Conservation (phyloP, 2,329 filamentous ascomycete species). For the Aspergillus persii region DNA sequence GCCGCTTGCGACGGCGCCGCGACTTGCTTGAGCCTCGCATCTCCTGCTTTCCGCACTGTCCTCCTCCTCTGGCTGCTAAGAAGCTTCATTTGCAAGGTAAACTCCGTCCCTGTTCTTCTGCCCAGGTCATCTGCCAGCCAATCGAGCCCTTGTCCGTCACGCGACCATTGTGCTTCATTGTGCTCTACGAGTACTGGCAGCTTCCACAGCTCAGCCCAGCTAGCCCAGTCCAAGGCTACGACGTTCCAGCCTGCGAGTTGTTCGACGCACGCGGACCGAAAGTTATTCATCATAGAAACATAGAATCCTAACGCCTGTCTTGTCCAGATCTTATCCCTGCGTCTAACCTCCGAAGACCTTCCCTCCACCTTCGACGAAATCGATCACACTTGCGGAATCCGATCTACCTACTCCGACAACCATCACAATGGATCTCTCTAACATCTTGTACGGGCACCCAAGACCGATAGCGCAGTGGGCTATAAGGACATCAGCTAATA, state of each 20-base stretch:
- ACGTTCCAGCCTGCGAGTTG: neutral
- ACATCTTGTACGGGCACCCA: slow-evolving; percentile 72
- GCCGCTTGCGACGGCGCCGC: slow-evolving; percentile 32
- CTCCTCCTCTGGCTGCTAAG: slow-evolving; percentile 7
- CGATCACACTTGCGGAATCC: neutral
- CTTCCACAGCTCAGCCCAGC: neutral
- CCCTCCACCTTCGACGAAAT: neutral
- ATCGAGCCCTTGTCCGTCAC: neutral
- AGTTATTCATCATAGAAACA: neutral
- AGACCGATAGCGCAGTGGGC: slow-evolving; percentile 11
- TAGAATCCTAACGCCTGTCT: neutral
- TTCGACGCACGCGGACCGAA: neutral
- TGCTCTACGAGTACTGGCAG: neutral
- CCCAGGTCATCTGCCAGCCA: neutral
- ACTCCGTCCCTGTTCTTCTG: neutral
- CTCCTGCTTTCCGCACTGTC: slow-evolving; percentile 19
- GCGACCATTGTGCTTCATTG: slow-evolving; percentile 9
- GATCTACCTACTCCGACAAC: neutral
- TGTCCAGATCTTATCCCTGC: neutral
- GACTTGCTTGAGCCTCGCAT: slow-evolving; percentile 17
- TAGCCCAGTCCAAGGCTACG: slow-evolving; percentile 3
- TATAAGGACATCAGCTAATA: slow-evolving; percentile 13
- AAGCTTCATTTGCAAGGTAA: slow-evolving; percentile 4
- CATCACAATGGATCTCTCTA: slow-evolving; percentile 81
- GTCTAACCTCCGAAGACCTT: neutral